Conservation (phyloP, 768 basidiomycete species). For the Clitopilus passeckerianus region DNA sequence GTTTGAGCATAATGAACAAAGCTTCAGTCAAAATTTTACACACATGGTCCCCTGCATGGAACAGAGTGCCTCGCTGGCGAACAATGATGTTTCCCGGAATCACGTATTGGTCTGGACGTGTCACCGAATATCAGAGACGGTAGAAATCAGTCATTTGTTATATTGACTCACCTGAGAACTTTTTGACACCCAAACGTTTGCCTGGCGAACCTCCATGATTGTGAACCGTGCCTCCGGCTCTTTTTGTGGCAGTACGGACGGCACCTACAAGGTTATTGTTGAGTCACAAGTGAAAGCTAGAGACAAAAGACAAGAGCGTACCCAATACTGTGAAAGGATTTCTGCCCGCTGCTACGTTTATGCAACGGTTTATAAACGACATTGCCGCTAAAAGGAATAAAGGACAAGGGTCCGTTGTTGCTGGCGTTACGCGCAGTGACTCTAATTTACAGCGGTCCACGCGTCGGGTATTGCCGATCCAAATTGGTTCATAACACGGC, state of each 20-base stretch:
- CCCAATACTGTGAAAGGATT: slow-evolving; percentile 50
- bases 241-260: slow-evolving; percentile 91
- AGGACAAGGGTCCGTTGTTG: neutral
- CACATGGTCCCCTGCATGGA: slow-evolving; percentile 94
- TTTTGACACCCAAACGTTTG: slow-evolving; percentile 91
- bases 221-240: slow-evolving; percentile 90
- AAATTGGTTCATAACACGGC: slow-evolving; percentile 22
- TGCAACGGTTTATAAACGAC: slow-evolving; percentile 45
- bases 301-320: slow-evolving; percentile 12
- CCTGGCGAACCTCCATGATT: slow-evolving; percentile 94
- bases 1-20: neutral
- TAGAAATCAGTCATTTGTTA: neutral
- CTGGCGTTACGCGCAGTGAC: neutral
- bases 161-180: slow-evolving; percentile 74
- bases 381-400: slow-evolving; percentile 18
- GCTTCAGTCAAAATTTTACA: slow-evolving; percentile 18
- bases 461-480: slow-evolving; percentile 36
- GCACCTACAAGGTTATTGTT: slow-evolving; percentile 45
- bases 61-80: slow-evolving; percentile 87
- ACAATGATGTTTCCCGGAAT: slow-evolving; percentile 96
- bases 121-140: neutral
- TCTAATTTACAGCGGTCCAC: slow-evolving; percentile 2
- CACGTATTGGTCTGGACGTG: slow-evolving; percentile 74
- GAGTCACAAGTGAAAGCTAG: neutral
- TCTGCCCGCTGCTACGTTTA: slow-evolving; percentile 18